Evolutionary conservation across 768 basidiomycete species (phyloP), one percentile per base, ranked within the genome.

Genomic region (Gymnopilus dilepis): DNA sequence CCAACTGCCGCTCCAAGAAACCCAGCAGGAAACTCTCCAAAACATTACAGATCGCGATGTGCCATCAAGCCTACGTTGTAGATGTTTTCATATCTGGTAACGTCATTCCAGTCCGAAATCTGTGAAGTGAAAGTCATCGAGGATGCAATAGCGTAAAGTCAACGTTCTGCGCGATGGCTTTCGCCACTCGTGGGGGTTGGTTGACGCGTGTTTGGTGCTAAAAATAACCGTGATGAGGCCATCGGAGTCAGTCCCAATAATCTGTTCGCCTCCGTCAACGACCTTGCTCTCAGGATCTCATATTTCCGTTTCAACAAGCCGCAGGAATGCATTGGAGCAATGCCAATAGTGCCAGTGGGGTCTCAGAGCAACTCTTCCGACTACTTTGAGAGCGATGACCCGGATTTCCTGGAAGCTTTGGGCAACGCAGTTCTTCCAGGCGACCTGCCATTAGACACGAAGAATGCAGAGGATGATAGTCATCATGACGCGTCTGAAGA

Each of bases 331-430:
- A 12, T 47, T 45, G 31, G 28, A 17, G 34, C 30, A 33, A 63
- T 66, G 60, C 47, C 63, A 30, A 41, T 24, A 37, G 42, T 58
- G 53, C 56, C 55, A 45, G 58, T 41, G 65, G 59, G 63, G 45
- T 73, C 74, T 33, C 74, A 76, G 58, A 71, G 61, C 64, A 73
- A 77, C 59, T 86, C 85, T 9, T 83, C 84, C 0, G 85, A 87
- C 63, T 83, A 84, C 69, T 87, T 80, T 62, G 80, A 77, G 22
- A 78, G 83, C 41, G 84, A 87, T 50, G 84, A 87, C 61, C 74
- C 84, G 17, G 76, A 78, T 24, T 85, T 85, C 63, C 70, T 87
- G 38, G 74, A 80, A 55, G 84, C 82, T 4, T 78, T 89, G 24
- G 68, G 75, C 33, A 74, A 72, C 21, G 71, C 77, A 1, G 74